Percentiles rank a stretch among this genome's conserved stretches.
Evolutionary conservation across 768 basidiomycete genomes (phyloP).

Genomic region (Tephrocybe sp.): DNA sequence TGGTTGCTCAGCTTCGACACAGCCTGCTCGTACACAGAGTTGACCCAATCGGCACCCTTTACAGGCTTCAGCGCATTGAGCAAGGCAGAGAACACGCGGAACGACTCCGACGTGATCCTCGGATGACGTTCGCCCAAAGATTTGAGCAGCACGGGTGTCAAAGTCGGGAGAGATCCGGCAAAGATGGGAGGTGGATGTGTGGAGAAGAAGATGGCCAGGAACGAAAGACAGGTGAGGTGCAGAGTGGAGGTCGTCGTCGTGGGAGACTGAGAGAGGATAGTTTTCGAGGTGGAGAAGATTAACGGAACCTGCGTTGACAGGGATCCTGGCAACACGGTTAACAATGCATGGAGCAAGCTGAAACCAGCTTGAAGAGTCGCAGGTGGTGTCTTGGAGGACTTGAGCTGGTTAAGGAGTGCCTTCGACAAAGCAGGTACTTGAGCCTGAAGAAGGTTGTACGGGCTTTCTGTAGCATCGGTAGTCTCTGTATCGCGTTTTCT

Average conservation of each 20-base stretch:
- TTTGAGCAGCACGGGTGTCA: constrained; percentile 76
- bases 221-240: constrained; percentile 81
- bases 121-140: constrained; percentile 84
- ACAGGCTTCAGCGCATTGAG: constrained; percentile 75
- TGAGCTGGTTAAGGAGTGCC: constrained; percentile 82
- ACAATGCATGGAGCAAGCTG: constrained; percentile 68
- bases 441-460: constrained; percentile 64
- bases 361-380: constrained; percentile 87
- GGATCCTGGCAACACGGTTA: constrained; percentile 82
- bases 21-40: constrained; percentile 74
- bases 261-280: constrained; percentile 64
- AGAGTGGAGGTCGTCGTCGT: constrained; percentile 79
- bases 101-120: constrained; percentile 84
- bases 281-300: constrained; percentile 65
- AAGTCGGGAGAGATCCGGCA: constrained; percentile 53
- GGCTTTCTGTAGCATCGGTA: constrained; percentile 75
- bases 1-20: constrained; percentile 67
- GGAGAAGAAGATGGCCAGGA: constrained; percentile 83
- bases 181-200: constrained; percentile 64
- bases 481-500: constrained; percentile 77
- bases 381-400: constrained; percentile 74
- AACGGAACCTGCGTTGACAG: constrained; percentile 66
- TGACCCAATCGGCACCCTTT: constrained; percentile 63
- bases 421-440: constrained; percentile 83
- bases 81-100: constrained; percentile 84